Evolutionary conservation across 1,284 basidiomycete genomes (phyloP).

Genomic region (Ustilago esculenta): DNA sequence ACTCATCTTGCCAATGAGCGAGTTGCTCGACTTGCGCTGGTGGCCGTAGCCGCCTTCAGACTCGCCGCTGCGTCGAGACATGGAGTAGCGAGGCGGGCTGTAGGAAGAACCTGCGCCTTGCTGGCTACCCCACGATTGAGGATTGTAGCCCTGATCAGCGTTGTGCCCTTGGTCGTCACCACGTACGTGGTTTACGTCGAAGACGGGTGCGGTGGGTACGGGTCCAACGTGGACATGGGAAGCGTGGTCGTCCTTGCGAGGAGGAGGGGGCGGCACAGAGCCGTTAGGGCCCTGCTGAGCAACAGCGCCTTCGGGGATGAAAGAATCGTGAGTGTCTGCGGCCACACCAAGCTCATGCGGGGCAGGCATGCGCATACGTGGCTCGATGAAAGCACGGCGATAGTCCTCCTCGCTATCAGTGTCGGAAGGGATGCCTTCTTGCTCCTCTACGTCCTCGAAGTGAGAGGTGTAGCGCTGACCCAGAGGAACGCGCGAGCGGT

Average conservation of each 20-base stretch:
- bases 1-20: slow-evolving; percentile 60
- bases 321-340: slow-evolving; percentile 39
- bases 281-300: slow-evolving; percentile 11
- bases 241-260: slow-evolving; percentile 32
- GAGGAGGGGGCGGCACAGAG: slow-evolving; percentile 17
- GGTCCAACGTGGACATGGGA: slow-evolving; percentile 36
- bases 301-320: slow-evolving; percentile 30
- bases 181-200: slow-evolving; percentile 49
- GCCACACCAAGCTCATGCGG: slow-evolving; percentile 46
- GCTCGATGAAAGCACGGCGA: slow-evolving; percentile 47
- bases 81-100: slow-evolving; percentile 34
- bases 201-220: slow-evolving; percentile 51
- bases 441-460: slow-evolving; percentile 56
- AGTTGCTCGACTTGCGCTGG: slow-evolving; percentile 46
- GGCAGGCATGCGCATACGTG: slow-evolving; percentile 42
- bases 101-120: slow-evolving; percentile 7
- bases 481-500: slow-evolving; percentile 34
- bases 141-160: slow-evolving; percentile 30
- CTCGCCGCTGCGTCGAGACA: slow-evolving; percentile 35
- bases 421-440: slow-evolving; percentile 45
- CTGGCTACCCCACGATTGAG: slow-evolving; percentile 3
- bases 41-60: slow-evolving; percentile 40
- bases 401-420: slow-evolving; percentile 54
- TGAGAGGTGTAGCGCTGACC: slow-evolving; percentile 49
- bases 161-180: slow-evolving; percentile 28